Conservation (phyloP, 345 rosid species). For the Ceriops tagal region DNA sequence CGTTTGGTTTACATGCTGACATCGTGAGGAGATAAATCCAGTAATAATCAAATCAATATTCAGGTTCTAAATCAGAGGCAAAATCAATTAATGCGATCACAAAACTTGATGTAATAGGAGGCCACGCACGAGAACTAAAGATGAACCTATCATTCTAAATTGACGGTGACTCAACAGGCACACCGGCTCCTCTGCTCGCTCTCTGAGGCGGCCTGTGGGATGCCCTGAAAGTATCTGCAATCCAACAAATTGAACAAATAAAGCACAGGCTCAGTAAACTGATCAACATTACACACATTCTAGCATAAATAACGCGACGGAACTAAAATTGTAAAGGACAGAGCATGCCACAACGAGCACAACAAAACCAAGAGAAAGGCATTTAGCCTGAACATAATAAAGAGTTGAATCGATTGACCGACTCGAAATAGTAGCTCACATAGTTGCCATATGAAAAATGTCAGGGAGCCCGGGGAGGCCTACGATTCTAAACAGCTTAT, state of each 20-base stretch:
- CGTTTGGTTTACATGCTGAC: too few species aligned
- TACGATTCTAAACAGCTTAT: too few species aligned
- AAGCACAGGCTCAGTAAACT: not conserved
- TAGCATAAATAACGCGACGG: not conserved
- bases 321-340: too few species aligned
- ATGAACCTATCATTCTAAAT: not conserved
- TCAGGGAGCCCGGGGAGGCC: too few species aligned
- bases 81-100: not conserved
- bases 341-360: too few species aligned
- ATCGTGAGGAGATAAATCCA: too few species aligned
- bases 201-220: constrained; percentile 66
- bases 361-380: too few species aligned
- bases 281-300: not conserved
- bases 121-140: not conserved
- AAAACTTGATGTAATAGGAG: constrained; percentile 13
- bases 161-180: constrained; percentile 52
- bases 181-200: constrained; percentile 91
- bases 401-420: too few species aligned
- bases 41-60: too few species aligned
- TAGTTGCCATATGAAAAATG: too few species aligned
- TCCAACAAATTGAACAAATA: constrained; percentile 2
- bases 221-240: constrained; percentile 87
- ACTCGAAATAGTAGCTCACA: too few species aligned
- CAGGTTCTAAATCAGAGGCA: not conserved
- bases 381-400: too few species aligned